Conservation (phyloP, 768 basidiomycete species). For the Boletellus sp. region DNA sequence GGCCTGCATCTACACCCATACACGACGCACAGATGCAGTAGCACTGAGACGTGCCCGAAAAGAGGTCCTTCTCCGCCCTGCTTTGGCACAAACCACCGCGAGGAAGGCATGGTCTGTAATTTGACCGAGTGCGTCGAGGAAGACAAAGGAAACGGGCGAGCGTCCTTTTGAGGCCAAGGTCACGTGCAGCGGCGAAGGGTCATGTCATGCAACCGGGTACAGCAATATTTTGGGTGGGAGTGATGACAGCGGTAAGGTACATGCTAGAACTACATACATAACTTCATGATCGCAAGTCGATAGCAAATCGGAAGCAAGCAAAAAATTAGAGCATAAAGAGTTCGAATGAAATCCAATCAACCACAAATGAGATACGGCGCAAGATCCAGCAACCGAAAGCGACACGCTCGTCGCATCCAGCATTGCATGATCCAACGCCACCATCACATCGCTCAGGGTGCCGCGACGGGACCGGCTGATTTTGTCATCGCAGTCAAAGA, state of each 20-base stretch:
- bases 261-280: too few species aligned
- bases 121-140: conserved; percentile 34
- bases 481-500: not conserved
- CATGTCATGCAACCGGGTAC: too few species aligned
- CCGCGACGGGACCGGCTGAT: not conserved
- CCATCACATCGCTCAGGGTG: not conserved
- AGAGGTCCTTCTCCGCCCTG: conserved; percentile 27
- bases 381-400: too few species aligned
- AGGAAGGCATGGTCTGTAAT: conserved; percentile 24
- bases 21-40: conserved; percentile 22
- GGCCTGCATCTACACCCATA: conserved; percentile 23
- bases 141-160: not conserved
- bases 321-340: too few species aligned
- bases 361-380: too few species aligned
- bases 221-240: too few species aligned
- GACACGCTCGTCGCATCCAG: too few species aligned
- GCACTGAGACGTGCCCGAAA: conserved; percentile 28
- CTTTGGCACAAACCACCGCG: conserved; percentile 34
- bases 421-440: too few species aligned
- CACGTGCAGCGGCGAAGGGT: not conserved
- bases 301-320: too few species aligned
- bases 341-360: too few species aligned
- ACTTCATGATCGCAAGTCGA: too few species aligned
- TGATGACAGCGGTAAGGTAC: too few species aligned
- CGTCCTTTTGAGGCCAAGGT: not conserved